Conservation (phyloP, 2,329 filamentous ascomycete species). For the Periglandula ipomoeae region DNA sequence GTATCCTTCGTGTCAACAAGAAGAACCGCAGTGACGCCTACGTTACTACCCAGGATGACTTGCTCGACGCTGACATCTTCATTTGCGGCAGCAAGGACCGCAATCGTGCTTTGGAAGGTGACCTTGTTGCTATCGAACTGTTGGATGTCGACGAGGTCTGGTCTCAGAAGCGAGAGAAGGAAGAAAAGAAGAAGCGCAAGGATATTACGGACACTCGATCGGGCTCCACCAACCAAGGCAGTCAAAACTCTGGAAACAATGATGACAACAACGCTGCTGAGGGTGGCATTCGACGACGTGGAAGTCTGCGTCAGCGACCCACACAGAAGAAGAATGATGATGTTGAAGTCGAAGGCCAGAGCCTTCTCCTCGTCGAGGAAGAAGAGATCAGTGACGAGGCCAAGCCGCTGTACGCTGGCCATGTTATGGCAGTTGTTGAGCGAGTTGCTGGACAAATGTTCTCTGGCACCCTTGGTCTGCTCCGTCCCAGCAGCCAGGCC, state of each 20-base stretch:
- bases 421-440: conserved; percentile 95
- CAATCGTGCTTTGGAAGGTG: conserved; percentile 91
- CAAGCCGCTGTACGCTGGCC: conserved; percentile 93
- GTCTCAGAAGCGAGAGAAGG: conserved; percentile 97
- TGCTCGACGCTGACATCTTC: conserved; percentile 94
- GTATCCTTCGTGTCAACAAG: conserved; percentile 97
- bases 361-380: conserved; percentile 90
- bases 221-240: conserved; percentile 64
- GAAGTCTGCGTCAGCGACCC: conserved; percentile 89
- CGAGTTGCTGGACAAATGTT: conserved; percentile 98
- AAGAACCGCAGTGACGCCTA: conserved; percentile 99
- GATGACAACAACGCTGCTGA: conserved; percentile 59
- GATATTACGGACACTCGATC: conserved; percentile 89
- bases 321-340: conserved; percentile 99
- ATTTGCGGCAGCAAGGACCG: conserved; percentile 99
- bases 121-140: conserved; percentile 90
- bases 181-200: conserved; percentile 99
- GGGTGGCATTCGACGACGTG: conserved; percentile 81
- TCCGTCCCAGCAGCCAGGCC: conserved; percentile 93
- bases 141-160: conserved; percentile 98
- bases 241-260: conserved; percentile 50
- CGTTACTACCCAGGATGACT: conserved; percentile 79
- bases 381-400: conserved; percentile 98
- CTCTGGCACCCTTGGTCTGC: conserved; percentile 85
- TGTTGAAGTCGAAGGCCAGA: conserved; percentile 97